phyloP scores from a whole-genome alignment of 768 basidiomycete species.

The Termitomyces sp. region DNA sequence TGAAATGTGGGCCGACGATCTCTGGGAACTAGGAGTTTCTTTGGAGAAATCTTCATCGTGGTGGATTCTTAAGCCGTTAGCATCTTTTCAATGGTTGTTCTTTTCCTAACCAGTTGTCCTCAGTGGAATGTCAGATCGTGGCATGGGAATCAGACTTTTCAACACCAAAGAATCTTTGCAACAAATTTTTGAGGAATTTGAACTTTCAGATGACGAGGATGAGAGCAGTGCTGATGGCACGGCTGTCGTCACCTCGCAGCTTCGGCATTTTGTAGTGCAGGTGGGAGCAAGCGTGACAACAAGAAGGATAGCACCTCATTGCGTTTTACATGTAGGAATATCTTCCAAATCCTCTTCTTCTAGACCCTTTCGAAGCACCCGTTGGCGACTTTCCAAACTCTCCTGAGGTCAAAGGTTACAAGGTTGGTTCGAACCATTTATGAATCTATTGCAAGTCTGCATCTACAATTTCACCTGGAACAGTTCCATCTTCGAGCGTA shows the following conservation, averaged over 20 bases:
- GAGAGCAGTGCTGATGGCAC: constrained; percentile 40
- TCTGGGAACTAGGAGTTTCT: constrained; percentile 76
- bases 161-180: constrained; percentile 69
- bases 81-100: constrained; percentile 4
- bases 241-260: constrained; percentile 75
- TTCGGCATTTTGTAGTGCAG: constrained; percentile 96
- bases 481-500: constrained; percentile 96
- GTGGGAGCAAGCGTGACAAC: constrained; percentile 35
- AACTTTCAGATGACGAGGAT: constrained; percentile 50
- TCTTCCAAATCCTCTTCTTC: constrained; percentile 67
- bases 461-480: constrained; percentile 1
- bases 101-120: not conserved
- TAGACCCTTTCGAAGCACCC: constrained; percentile 59
- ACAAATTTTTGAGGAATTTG: constrained; percentile 79
- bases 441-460: not conserved
- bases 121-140: constrained; percentile 91
- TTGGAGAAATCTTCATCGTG: constrained; percentile 57
- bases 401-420: constrained; percentile 43
- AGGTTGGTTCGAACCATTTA: constrained; percentile 39
- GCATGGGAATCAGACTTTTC: constrained; percentile 92
- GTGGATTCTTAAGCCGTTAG: constrained; percentile 93
- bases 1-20: constrained; percentile 89
- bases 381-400: constrained; percentile 22
- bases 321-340: constrained; percentile 67
- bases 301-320: not conserved